Evolutionary conservation across 2,329 filamentous ascomycete species (phyloP).

Genomic region (Apiospora koreana): DNA sequence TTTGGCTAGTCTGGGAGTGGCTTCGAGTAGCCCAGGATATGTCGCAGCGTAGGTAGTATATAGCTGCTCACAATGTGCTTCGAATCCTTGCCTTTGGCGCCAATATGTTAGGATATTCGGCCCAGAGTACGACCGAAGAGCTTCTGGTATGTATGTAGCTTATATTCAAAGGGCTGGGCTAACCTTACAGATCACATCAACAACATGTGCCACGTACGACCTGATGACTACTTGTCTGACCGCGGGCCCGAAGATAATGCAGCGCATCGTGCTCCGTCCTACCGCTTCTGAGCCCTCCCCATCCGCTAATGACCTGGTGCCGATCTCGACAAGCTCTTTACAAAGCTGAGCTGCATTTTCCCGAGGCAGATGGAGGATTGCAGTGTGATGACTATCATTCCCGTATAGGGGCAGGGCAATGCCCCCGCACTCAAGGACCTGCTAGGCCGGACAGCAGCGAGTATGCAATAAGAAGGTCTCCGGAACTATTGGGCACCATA

Average conservation of each 20-base stretch:
- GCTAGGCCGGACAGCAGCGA: too few relatives aligned
- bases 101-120: not conserved
- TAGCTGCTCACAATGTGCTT: not conserved
- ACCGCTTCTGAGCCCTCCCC: not conserved
- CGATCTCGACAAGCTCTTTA: not conserved
- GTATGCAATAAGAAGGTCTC: conserved; percentile 26
- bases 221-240: not conserved
- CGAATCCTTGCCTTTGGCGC: not conserved
- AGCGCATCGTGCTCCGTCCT: not conserved
- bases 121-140: not conserved
- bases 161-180: not conserved
- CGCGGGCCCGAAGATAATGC: not conserved
- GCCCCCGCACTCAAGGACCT: conserved; percentile 17
- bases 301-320: not conserved
- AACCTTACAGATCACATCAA: not conserved
- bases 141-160: not conserved
- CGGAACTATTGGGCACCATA: conserved; percentile 30
- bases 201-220: not conserved
- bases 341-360: too few relatives aligned
- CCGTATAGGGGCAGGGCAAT: too few relatives aligned
- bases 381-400: too few relatives aligned
- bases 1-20: not conserved
- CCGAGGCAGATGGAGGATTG: too few relatives aligned
- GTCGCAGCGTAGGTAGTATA: not conserved
- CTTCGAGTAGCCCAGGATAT: not conserved